Base-by-base conservation (phyloP, 306 rosid species). In the Ziziphus jujuba region DNA sequence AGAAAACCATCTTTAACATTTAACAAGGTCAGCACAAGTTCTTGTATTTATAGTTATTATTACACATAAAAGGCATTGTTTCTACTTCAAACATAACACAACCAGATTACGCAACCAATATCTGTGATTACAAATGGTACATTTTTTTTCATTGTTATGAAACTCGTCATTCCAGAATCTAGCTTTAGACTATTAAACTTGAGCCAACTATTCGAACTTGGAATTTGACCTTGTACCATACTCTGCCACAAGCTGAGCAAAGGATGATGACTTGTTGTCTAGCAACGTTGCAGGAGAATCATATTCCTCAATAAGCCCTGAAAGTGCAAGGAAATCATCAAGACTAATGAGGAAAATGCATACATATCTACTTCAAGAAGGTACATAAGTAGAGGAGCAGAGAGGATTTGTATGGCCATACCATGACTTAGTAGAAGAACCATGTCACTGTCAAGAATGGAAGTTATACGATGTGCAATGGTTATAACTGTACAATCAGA, bases 391-490 rank as follows among this genome's bases (percentile, higher is more conserved):
- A 3, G 3, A 53, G 31, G 59, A 63, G 45, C 48, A 51, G 44
- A 61, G 19, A n/a, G 56, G 5, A 23, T 21, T 6, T 22, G 20
- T 63, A 8, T 57, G 21, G 16, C 11, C 79, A 53, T 24, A 87
- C 96, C 96, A 20, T 89, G 84, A 84, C 52, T 78, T 54, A 92
- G 95, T 66, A 92, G 91, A 65, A 92, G 75, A 67, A 92, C 92
- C 91, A 87, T 87, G 81, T 89, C 92, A 61, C 92, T 85, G 56
- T 75, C 77, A 17, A 92, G 87, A 58, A 89, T 87, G 5, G 96
- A 92, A 58, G 98, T 89, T 76, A 89, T 89, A 28, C 92, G 75
- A 60, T 92, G 98, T 7, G 98, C 95, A 63, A 92, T 89, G 20
- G 87, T 85, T 38, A 92, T 87, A 60, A 92, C 89, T 0, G 92